A percentile compares a stretch with the other conserved stretches of the same genome.
phyloP scores from a whole-genome alignment of 192 early-diverging fungal genomes.

The Phycomyces nitens region DNA sequence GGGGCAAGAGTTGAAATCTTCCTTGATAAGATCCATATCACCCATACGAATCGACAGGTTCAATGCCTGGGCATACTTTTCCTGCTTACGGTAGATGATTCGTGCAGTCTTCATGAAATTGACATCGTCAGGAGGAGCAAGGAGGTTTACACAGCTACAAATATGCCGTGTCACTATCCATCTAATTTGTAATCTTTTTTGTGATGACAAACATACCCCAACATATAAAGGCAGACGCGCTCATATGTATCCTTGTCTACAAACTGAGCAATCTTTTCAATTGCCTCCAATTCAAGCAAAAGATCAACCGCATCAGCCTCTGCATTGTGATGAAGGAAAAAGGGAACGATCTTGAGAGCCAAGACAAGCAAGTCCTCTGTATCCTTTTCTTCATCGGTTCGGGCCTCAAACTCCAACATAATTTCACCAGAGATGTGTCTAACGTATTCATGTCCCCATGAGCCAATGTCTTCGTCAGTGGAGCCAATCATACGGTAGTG shows the following conservation, averaged over 20 bases:
- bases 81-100: constrained; percentile 82
- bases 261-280: constrained; percentile 75
- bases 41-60: constrained; percentile 84
- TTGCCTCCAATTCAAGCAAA: constrained; percentile 82
- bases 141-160: constrained; percentile 81
- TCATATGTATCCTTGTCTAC: constrained; percentile 92
- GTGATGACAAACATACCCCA: constrained; percentile 50
- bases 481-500: constrained; percentile 87
- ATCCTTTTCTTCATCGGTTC: constrained; percentile 57
- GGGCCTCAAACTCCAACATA: constrained; percentile 73
- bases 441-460: constrained; percentile 99
- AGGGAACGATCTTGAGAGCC: constrained; percentile 87
- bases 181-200: too few relatives aligned
- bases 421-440: constrained; percentile 91
- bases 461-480: constrained; percentile 69
- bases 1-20: constrained; percentile 80
- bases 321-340: constrained; percentile 95
- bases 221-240: constrained; percentile 94
- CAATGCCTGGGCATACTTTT: constrained; percentile 79
- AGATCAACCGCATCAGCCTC: constrained; percentile 98
- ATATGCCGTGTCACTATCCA: too few relatives aligned
- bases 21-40: constrained; percentile 74
- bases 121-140: constrained; percentile 87
- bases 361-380: constrained; percentile 68
- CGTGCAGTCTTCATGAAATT: constrained; percentile 83